A percentile compares a stretch with the other conserved stretches of the same genome.
Evolutionary conservation across 768 basidiomycete species (phyloP).

Genomic region (Strobilomyces echinocephalus): DNA sequence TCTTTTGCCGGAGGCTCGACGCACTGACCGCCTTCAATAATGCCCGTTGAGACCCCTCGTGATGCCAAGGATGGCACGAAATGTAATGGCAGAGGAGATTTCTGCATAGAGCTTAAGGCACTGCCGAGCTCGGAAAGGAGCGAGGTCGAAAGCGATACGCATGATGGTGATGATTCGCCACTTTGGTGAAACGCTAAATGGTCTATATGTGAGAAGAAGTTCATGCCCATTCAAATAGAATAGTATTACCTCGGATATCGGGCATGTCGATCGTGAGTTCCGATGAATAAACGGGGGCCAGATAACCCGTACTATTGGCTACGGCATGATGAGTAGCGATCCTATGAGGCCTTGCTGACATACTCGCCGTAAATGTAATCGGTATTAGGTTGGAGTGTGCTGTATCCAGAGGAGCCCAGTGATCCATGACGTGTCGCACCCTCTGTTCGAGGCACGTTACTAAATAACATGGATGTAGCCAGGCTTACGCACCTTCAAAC

Average conservation of each 20-base stretch:
- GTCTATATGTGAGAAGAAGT: not conserved
- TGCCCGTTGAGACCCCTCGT: not conserved
- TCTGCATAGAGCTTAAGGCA: not conserved
- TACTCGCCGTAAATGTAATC: not conserved
- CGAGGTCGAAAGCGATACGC: not conserved
- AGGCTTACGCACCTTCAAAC: not conserved
- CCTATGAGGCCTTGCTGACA: not conserved
- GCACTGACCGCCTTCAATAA: not conserved
- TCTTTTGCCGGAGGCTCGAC: not conserved
- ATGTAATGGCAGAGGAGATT: not conserved
- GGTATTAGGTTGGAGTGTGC: not conserved
- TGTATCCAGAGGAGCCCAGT: not conserved
- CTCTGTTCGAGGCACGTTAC: not conserved
- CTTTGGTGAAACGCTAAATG: not conserved
- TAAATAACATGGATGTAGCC: not conserved
- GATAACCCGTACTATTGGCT: not conserved
- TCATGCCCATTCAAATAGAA: not conserved
- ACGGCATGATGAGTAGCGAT: not conserved
- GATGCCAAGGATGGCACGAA: not conserved
- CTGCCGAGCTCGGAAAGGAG: not conserved
- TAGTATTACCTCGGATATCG: not conserved
- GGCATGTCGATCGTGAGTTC: not conserved
- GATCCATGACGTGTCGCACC: not conserved
- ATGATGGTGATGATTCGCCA: not conserved
- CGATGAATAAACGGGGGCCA: not conserved